phyloP scores from a whole-genome alignment of 148 eudicot species.

The Mesembryanthemum crystallinum region DNA sequence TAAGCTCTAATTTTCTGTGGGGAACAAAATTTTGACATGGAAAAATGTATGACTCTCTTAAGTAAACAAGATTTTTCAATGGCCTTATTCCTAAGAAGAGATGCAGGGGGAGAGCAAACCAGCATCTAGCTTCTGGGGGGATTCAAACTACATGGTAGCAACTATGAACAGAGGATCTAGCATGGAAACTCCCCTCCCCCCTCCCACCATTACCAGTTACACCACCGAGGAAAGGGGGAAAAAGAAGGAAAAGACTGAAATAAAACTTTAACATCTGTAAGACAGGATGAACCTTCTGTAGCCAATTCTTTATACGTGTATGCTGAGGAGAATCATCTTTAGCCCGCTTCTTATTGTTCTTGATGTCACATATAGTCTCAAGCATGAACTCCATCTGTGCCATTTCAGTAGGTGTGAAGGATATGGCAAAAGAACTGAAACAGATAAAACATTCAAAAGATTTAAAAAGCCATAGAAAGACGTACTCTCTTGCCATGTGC shows the following conservation, averaged over 20 bases:
- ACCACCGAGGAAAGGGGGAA: not conserved
- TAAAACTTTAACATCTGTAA: not conserved
- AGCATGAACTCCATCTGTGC: slow-evolving; percentile 96
- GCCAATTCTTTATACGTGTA: slow-evolving; percentile 85
- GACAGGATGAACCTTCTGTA: slow-evolving; percentile 65
- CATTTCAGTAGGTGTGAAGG: slow-evolving; percentile 10
- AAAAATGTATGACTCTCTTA: not conserved
- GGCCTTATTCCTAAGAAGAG: not conserved
- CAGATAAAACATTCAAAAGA: slow-evolving; percentile 1
- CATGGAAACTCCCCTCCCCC: too few relatives aligned
- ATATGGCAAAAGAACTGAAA: slow-evolving; percentile 14
- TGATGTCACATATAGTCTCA: slow-evolving; percentile 87
- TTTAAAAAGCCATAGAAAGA: slow-evolving; percentile 6
- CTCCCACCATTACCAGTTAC: not conserved
- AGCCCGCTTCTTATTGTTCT: slow-evolving; percentile 80
- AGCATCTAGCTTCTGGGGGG: not conserved
- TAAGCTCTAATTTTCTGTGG: not conserved
- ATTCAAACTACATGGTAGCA: not conserved
- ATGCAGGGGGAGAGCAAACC: not conserved
- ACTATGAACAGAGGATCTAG: not conserved
- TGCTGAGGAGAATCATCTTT: slow-evolving; percentile 74
- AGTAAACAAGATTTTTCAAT: not conserved
- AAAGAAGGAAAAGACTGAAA: not conserved
- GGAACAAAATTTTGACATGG: not conserved
- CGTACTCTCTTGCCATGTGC: slow-evolving; percentile 68